Base-by-base conservation (phyloP, 768 basidiomycete genomes). In the Lactarius sanguifluus region DNA sequence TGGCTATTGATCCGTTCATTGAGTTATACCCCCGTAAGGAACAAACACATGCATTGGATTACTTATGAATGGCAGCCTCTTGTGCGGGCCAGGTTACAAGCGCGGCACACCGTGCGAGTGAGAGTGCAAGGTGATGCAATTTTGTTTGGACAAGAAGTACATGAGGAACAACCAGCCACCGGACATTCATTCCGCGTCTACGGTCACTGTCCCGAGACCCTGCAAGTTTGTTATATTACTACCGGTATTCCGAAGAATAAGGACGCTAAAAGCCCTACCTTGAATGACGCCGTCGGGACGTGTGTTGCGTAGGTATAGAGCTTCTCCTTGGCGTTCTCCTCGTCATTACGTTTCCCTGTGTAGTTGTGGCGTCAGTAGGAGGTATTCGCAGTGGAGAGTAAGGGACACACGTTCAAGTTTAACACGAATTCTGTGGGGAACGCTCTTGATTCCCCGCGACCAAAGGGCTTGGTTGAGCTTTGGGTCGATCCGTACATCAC, bases 311-410 rank as follows among this genome's bases (percentile, higher is more conserved):
- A 93, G 36, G 92, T 96, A 84, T 81, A 98, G 64, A 97, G 89
- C 82, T 96, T 97, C 85, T 96, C 96, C 82, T 96, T 97, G 66
- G 97, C 96, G 73, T 89, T 91, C 83, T 99, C 96, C 73, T 98
- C 96, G 79, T 99, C 96, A 79, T 98, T 98, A 75, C 97, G 92
- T 83, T 96, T 96, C 74, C 96, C 92, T 95, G 72, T 2, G 74
- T 18, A 34, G 25, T 40, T 40, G 30, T 40, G 36, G 12, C 3
- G 18, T 60, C 18, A 54, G 54, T 30, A 56, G 55, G 32, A 38
- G 30, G 23, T 28, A 12, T 23, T 32, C 41, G 41, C 45, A 25
- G 15, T n/a, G 13, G 40, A 43, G 28, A 54, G 36, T 50, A 8
- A 34, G 23, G 15, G 41, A 86, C 89, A 75, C 77, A 94, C 93